Evolutionary conservation across 2,329 filamentous ascomycete species (phyloP).

Genomic region (Colletotrichum zoysiae): DNA sequence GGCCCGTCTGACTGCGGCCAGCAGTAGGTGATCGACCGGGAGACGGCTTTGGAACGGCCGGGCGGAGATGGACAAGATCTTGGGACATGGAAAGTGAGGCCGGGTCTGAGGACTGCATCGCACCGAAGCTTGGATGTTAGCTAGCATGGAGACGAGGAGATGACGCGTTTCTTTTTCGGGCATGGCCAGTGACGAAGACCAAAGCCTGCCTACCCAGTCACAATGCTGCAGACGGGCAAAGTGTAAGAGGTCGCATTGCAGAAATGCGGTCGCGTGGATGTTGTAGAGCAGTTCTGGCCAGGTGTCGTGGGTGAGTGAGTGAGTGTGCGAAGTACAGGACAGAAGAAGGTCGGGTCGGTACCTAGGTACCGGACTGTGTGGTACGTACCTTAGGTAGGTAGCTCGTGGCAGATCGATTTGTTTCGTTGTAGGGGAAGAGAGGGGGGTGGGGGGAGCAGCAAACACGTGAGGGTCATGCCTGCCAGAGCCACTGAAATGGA

Average conservation of each 20-base stretch:
- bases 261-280: slow-evolving; percentile 7
- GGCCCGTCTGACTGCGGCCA: slow-evolving; percentile 1
- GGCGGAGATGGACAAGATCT: background rate
- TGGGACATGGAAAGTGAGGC: background rate
- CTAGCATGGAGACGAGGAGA: background rate
- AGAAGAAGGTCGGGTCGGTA: background rate
- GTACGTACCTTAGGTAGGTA: background rate
- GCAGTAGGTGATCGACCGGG: background rate
- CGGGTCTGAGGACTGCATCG: slow-evolving; percentile 9
- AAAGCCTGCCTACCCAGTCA: slow-evolving; percentile 8
- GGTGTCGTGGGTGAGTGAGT: background rate
- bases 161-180: slow-evolving; percentile 2
- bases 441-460: background rate
- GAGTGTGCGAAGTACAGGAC: background rate
- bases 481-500: background rate
- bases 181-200: background rate
- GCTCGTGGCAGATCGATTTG: no score
- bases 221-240: background rate
- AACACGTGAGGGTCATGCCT: slow-evolving; percentile 33
- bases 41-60: slow-evolving; percentile 8
- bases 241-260: slow-evolving; percentile 5
- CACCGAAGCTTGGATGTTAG: background rate
- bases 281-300: background rate
- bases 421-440: background rate
- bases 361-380: background rate